These are phyloP conservation scores for Pseudogymnoascus sp. DNA, from an alignment of 2,329 filamentous ascomycete genomes.

Conservation along the genomic window DNA sequence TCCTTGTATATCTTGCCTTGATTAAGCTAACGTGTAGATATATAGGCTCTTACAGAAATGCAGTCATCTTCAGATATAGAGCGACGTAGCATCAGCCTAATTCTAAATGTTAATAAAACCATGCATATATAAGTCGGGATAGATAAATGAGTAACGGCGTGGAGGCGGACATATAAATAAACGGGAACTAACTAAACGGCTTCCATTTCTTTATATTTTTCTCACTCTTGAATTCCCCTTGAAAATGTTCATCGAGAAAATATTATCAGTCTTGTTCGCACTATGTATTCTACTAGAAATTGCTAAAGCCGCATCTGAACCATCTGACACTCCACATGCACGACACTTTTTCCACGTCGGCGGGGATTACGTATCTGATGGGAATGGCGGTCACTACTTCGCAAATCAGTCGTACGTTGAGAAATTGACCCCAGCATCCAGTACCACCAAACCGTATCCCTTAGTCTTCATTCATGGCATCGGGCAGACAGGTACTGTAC, in stretches of 20 bases:
- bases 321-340: not conserved
- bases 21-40: not conserved
- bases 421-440: slow-evolving; percentile 30
- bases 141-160: not conserved
- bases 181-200: not conserved
- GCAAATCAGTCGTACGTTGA: slow-evolving; percentile 46
- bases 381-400: slow-evolving; percentile 12
- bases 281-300: not conserved
- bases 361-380: slow-evolving; percentile 18
- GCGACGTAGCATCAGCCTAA: not conserved
- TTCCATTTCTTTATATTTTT: not conserved
- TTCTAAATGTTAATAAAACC: not conserved
- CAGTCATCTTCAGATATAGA: not conserved
- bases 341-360: slow-evolving; percentile 21
- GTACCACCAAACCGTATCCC: slow-evolving; percentile 15
- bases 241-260: not conserved
- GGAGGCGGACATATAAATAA: not conserved
- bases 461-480: slow-evolving; percentile 22
- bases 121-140: not conserved
- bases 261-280: not conserved
- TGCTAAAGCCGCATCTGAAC: not conserved
- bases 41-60: not conserved
- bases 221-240: not conserved
- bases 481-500: slow-evolving; percentile 22
- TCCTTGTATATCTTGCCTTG: not conserved